Base-by-base conservation (phyloP, 495 filamentous ascomycete species). In the Daldinia decipiens region DNA sequence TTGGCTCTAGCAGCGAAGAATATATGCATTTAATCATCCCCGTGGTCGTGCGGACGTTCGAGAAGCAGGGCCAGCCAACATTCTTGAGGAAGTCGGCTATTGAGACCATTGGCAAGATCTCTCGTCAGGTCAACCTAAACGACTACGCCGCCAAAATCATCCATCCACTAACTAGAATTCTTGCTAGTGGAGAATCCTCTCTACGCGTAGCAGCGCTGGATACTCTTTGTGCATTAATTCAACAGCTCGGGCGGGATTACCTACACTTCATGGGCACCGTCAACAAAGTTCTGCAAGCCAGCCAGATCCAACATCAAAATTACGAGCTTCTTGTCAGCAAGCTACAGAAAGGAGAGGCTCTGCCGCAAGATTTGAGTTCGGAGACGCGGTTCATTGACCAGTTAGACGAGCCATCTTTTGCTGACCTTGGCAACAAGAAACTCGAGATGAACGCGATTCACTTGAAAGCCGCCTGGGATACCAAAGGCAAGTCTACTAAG, bases 11-110 rank as follows among this genome's bases (percentile, higher is more conserved):
- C 74, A 91, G 90, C 15, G 95, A 98, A 77, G 95, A 98, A 77
- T 98, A 98, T 79, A 98, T 99, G 95, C 95, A 98, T 79, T 85
- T 99, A 31, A 98, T 99, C 70, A 94, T 99, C 38, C 95, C 95
- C 7, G 91, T 94, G n/a, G 91, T 99, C 65, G 93, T 99, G 17
- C 87, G 90, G 15, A 88, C 97, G 59, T 97, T 98, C 74, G 93
- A 98, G 73, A 94, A 91, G 65, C 86, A 88, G 19, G 88, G 90
- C 39, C 90, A 95, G 67, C 93, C 93, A 5, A 81, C 86, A 9
- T 88, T 88, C 65, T 86, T 96, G 43, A 90, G 94, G 32, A 95
- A 94, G 77, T 88, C 87, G 31, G 94, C 95, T 11, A 98, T 99
- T 74, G 95, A 99, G 68, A 97, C 94, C 0, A 86, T 99, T 56